These are phyloP conservation scores for Exophiala calicioides DNA, from an alignment of 2,329 filamentous ascomycete genomes.

Conservation along the genomic window DNA sequence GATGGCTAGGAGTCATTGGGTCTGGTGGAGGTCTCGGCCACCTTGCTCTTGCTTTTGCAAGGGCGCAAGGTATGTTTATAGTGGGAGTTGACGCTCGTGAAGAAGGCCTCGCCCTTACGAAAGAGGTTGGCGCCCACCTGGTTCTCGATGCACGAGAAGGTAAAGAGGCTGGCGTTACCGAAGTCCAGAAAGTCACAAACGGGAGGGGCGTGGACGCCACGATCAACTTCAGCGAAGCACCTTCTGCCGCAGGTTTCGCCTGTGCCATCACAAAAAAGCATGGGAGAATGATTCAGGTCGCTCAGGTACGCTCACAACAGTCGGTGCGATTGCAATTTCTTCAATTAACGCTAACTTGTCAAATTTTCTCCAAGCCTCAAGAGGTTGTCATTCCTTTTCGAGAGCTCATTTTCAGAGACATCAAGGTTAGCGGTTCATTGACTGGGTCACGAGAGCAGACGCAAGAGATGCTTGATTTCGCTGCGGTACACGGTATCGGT, in stretches of 20 bases:
- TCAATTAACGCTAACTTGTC: too few species aligned
- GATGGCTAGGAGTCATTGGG: conserved; percentile 50
- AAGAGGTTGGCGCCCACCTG: conserved; percentile 52
- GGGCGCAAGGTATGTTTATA: conserved; percentile 52
- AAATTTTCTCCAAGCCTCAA: too few species aligned
- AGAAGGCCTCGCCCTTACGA: conserved; percentile 52
- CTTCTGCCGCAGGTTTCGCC: conserved; percentile 50
- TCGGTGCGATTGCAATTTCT: too few species aligned
- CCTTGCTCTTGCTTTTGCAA: conserved; percentile 55
- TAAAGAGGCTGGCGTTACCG: conserved; percentile 50
- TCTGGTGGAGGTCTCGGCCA: conserved; percentile 57
- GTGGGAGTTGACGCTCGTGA: conserved; percentile 59
- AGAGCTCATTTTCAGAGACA: conserved; percentile 57
- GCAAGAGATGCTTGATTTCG: conserved; percentile 49
- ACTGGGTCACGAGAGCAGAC: conserved; percentile 48
- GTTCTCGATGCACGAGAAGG: conserved; percentile 55
- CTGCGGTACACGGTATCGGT: conserved; percentile 50
- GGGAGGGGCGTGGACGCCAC: conserved; percentile 55
- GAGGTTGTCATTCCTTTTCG: conserved; percentile 42
- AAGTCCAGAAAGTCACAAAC: conserved; percentile 51
- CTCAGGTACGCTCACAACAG: too few species aligned
- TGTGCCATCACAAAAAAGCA: conserved; percentile 62
- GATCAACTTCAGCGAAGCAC: conserved; percentile 57
- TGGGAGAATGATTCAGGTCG: conserved; percentile 59
- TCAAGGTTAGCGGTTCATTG: conserved; percentile 52